Conservation (phyloP, 2,329 filamentous ascomycete genomes). For the Xylariaceae sp. region DNA sequence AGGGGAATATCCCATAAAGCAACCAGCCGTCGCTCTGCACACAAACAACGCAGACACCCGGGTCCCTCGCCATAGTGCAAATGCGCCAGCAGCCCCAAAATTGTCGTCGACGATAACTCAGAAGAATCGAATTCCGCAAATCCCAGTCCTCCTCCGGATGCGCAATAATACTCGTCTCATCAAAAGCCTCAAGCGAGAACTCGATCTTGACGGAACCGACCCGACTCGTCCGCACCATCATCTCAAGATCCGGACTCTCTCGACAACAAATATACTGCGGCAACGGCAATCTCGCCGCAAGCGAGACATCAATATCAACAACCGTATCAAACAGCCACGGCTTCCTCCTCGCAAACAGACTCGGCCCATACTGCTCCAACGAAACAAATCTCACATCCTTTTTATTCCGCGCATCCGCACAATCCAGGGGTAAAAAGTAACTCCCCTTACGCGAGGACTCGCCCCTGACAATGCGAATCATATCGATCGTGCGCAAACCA, state of each 20-base stretch:
- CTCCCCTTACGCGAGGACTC: conserved; percentile 16
- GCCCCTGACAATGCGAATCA: conserved; percentile 22
- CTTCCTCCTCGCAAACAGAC: conserved; percentile 23
- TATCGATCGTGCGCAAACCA: conserved; percentile 22
- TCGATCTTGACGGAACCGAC: conserved; percentile 22
- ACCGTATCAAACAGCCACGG: conserved; percentile 21
- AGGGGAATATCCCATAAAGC: conserved; percentile 23
- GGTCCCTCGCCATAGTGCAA: conserved; percentile 10
- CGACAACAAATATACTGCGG: conserved; percentile 25
- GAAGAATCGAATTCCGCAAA: conserved; percentile 24
- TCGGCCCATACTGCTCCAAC: conserved; percentile 25
- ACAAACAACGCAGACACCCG: conserved; percentile 24
- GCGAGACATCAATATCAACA: conserved; percentile 24
- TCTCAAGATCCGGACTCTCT: conserved; percentile 18
- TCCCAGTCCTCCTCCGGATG: conserved; percentile 25
- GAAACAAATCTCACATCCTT: conserved; percentile 23
- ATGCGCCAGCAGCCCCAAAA: conserved; percentile 27
- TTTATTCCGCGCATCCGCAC: conserved; percentile 22
- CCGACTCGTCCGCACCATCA: conserved; percentile 20
- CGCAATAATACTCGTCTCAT: conserved; percentile 17
- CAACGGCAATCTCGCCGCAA: conserved; percentile 17
- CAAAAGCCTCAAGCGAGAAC: conserved; percentile 22
- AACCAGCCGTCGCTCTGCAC: conserved; percentile 23
- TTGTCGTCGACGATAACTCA: conserved; percentile 24
- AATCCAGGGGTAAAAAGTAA: conserved; percentile 25